Evolutionary conservation across 2,329 filamentous ascomycete genomes (phyloP), one percentile per base, ranked within the genome.

Genomic region (Colletotrichum karsti): DNA sequence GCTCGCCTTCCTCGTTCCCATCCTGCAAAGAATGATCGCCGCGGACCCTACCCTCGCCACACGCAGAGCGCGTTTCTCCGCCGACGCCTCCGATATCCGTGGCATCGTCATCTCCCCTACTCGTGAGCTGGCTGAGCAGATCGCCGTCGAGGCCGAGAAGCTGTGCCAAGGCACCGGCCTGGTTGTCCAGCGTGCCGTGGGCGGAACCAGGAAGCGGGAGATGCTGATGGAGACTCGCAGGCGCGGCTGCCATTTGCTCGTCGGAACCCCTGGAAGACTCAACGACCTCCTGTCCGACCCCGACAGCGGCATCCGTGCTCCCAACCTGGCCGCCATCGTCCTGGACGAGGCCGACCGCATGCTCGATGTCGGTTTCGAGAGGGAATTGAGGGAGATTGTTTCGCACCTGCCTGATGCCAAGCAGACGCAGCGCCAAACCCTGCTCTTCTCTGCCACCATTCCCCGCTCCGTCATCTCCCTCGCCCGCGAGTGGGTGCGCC

Each of bases 291-390:
- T 98, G 26, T 85, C 85, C 3, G 93, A 97, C 74, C 80, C 83
- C 0, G 75, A 77, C 62, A 88, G 85, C 63, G 87, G 88, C 24
- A 88, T 97, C 41, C 82, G 84, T 22, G 92, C 93, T 79, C 94
- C 77, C 79, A 95, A 93, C 78, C 91, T 98, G 84, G 92, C 94
- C 78, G 97, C 96, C 73, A 87, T 99, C 50, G 94, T 98, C 71
- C 91, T 99, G 51, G 96, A 99, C 74, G 96, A 99, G 85, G 96
- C 96, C 74, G 96, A 99, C 81, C 93, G 96, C 74, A 98, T 99
- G 93, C 88, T 99, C 77, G 96, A 99, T 83, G 96, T 97, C 85
- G 96, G 93, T 3, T 95, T 95, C 74, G 84, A 91, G 63, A 83
- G 84, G 37, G 91, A 90, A 63, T 86, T 95, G 56, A 80, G 84